phyloP scores from a whole-genome alignment of 495 filamentous ascomycete genomes.

The Bacidia rubella region DNA sequence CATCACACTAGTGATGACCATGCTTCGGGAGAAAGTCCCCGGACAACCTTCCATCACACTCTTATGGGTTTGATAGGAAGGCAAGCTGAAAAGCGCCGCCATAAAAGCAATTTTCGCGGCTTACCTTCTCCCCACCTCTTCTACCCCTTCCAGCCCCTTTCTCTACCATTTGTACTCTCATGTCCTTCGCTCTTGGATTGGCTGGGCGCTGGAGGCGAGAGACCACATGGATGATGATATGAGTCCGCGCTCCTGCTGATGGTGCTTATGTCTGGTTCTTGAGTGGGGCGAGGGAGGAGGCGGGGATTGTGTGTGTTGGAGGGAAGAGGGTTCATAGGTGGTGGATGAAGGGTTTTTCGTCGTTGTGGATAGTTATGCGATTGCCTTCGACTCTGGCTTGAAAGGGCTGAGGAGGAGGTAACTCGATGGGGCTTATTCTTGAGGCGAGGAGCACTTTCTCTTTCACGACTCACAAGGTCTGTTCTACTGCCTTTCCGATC shows the following conservation, averaged over 20 bases:
- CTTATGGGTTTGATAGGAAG: constrained; percentile 25
- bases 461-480: constrained; percentile 35
- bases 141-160: constrained; percentile 28
- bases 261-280: constrained; percentile 20
- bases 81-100: constrained; percentile 95
- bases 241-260: constrained; percentile 50
- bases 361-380: constrained; percentile 97
- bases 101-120: constrained; percentile 88
- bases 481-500: constrained; percentile 19
- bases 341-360: constrained; percentile 57
- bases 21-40: constrained; percentile 99
- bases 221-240: constrained; percentile 69
- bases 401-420: constrained; percentile 35
- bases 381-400: constrained; percentile 44
- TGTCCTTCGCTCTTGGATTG: constrained; percentile 9
- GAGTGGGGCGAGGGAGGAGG: constrained; percentile 24
- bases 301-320: constrained; percentile 26
- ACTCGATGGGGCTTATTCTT: constrained; percentile 99
- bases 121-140: constrained; percentile 36
- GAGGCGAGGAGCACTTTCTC: constrained; percentile 72
- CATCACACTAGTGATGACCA: too few relatives aligned
- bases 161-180: constrained; percentile 29
- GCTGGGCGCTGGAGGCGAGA: constrained; percentile 22
- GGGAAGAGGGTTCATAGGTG: constrained; percentile 28
- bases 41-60: constrained; percentile 54